Evolutionary conservation across 257 asterid genomes (phyloP), one percentile per base, ranked within the genome.

Genomic region (Solanum pinnatisectum): DNA sequence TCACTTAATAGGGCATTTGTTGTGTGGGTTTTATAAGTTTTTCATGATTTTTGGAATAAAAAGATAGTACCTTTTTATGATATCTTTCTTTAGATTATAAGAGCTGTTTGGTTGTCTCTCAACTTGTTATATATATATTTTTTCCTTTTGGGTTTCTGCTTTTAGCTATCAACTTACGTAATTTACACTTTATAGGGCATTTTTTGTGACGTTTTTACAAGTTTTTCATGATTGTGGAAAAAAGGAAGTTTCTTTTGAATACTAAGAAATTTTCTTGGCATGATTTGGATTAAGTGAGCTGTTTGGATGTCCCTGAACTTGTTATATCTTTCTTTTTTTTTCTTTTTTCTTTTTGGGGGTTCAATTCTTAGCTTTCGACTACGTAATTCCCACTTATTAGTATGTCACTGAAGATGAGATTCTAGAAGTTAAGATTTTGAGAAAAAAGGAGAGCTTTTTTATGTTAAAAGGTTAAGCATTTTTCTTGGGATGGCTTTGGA

Each of bases 271-370:
- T 40, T 14, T 42, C n/a, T n/a, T 78, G 78, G 6, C 40, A 8
- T 32, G 74, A 8, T 76, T 76, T 37, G 12, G 59, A 11, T 76
- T 39, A 23, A 40, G 2, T 76, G 56, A 76, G 59, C 56, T 35
- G 32, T 56, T 84, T 59, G 56, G 87, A 87, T 27, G 91, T 12
- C 60, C 88, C 73, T 20, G 84, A 84, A 86, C 40, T 67, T 86
- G 44, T 36, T 88, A 37, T 87, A 36, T 81, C 90, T 3, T 81
- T 73, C 23, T 23, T n/a, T 30, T 70, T 60, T 8, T 67, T 42
- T 42, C 5, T 5, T 16, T 52, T 12, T 70, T 8, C 1, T 5
- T 35, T 35, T 33, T 36, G 8, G 8, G 13, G 60, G 7, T 30
- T 86, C 39, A 14, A 71, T 0, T 11, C 33, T 33, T 70, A 79